Conservation (phyloP, 768 basidiomycete species). For the Trametes cubensis region DNA sequence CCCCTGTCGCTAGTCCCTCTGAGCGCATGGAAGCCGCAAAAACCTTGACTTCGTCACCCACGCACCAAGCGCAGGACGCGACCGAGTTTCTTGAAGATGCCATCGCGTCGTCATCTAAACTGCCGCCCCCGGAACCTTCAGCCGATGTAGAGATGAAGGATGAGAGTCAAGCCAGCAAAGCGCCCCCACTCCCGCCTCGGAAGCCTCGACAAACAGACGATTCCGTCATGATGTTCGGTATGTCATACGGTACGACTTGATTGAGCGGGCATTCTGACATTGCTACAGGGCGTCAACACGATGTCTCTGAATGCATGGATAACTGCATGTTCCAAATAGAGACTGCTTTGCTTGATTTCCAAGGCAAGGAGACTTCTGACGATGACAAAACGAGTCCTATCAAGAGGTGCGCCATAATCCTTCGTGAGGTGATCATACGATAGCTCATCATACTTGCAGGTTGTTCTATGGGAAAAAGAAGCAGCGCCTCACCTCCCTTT, state of each 20-base stretch:
- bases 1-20: constrained; percentile 5
- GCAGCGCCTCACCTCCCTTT: constrained; percentile 53
- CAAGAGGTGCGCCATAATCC: constrained; percentile 59
- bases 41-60: constrained; percentile 41
- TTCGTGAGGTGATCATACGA: neutral
- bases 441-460: constrained; percentile 36
- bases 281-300: constrained; percentile 84
- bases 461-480: constrained; percentile 90
- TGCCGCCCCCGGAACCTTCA: constrained; percentile 6
- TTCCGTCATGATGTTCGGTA: constrained; percentile 91
- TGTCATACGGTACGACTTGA: neutral
- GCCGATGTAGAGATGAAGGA: constrained; percentile 39
- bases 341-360: constrained; percentile 81
- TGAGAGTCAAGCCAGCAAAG: constrained; percentile 39
- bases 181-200: constrained; percentile 60
- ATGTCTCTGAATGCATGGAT: constrained; percentile 98
- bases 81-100: constrained; percentile 13
- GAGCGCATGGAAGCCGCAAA: constrained; percentile 5
- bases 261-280: neutral
- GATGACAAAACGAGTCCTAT: constrained; percentile 76
- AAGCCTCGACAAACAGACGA: constrained; percentile 57
- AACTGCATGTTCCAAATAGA: constrained; percentile 99
- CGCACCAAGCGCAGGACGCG: constrained; percentile 29
- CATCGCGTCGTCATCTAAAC: constrained; percentile 29
- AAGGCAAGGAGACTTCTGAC: constrained; percentile 47